Percentiles rank a stretch among this genome's conserved stretches.
These are phyloP conservation scores for Ophiocordyceps unilateralis DNA, from an alignment of 2,329 filamentous ascomycete species.

Conservation along the genomic window DNA sequence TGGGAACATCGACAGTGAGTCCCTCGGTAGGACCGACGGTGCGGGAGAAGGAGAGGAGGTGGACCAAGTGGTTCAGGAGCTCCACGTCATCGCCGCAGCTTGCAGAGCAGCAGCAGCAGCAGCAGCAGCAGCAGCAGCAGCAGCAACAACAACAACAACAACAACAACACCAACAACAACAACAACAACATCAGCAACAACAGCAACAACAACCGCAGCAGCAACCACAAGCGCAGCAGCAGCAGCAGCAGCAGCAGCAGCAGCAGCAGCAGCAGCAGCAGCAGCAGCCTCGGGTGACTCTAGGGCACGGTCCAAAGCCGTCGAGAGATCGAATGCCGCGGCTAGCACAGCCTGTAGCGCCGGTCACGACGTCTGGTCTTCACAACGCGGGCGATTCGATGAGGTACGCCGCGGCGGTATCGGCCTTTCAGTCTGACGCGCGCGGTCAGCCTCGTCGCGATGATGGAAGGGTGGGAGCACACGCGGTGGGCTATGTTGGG, in stretches of 20 bases:
- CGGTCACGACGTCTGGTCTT: too few species aligned
- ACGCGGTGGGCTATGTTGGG: neutral
- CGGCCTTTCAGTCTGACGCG: neutral
- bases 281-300: neutral
- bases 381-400: neutral
- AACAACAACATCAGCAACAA: neutral
- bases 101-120: neutral
- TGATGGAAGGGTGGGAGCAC: neutral
- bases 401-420: too few species aligned
- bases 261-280: neutral
- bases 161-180: neutral
- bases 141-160: neutral
- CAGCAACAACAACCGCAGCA: neutral
- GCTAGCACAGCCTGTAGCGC: too few species aligned
- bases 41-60: conserved; percentile 11
- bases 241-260: neutral
- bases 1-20: neutral
- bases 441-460: neutral
- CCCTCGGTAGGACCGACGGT: neutral
- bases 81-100: conserved; percentile 5
- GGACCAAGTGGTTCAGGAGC: conserved; percentile 14
- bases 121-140: neutral
- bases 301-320: neutral
- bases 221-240: neutral
- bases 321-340: neutral